Conservation (phyloP, 2,329 filamentous ascomycete species). For the Fusarium fujikuroi region DNA sequence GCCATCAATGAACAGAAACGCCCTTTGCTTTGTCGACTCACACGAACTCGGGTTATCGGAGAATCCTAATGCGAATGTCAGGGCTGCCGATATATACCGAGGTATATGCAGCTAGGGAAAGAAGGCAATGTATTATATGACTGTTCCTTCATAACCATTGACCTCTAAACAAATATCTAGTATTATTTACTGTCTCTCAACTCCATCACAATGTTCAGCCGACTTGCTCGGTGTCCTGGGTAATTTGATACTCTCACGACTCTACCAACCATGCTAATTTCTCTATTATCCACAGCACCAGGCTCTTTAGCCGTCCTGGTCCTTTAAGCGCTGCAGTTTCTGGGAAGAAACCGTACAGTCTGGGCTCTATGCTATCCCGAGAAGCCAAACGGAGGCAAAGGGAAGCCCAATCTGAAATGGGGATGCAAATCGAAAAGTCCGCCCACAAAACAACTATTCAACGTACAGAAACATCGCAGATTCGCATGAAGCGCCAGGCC, state of each 20-base stretch:
- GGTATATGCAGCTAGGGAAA: neutral
- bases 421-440: neutral
- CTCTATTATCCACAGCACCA: slow-evolving; percentile 20
- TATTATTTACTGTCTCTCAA: neutral
- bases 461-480: slow-evolving; percentile 25
- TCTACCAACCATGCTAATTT: slow-evolving; percentile 10
- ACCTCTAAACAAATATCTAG: neutral
- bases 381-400: neutral
- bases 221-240: slow-evolving; percentile 33
- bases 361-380: neutral
- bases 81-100: slow-evolving; percentile 34
- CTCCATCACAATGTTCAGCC: slow-evolving; percentile 33
- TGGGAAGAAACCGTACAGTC: neutral
- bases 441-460: slow-evolving; percentile 10
- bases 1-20: neutral
- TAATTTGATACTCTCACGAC: slow-evolving; percentile 3
- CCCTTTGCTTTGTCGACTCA: slow-evolving; percentile 32
- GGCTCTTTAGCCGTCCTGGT: slow-evolving; percentile 25
- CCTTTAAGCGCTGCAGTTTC: neutral
- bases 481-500: slow-evolving; percentile 10
- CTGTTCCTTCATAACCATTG: neutral
- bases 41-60: slow-evolving; percentile 5
- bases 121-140: neutral
- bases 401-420: neutral
- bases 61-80: slow-evolving; percentile 33